Conservation (phyloP, 345 rosid species). For the Linum lewisii region DNA sequence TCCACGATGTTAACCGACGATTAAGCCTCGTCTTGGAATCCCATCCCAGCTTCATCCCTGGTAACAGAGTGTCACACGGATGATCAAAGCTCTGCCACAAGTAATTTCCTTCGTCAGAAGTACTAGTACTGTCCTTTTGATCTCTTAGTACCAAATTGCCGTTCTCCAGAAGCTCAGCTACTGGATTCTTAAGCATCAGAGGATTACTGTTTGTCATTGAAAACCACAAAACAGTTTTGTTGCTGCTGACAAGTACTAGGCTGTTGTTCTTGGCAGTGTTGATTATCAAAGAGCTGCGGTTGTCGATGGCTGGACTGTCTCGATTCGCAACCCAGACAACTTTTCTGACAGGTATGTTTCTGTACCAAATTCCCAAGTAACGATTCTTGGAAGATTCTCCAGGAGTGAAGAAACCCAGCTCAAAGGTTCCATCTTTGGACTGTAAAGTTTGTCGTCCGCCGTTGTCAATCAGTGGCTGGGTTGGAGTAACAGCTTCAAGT, state of each 20-base stretch:
- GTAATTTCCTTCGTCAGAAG: not conserved
- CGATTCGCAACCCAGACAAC: not conserved
- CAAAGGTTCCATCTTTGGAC: not conserved
- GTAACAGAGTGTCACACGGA: not conserved
- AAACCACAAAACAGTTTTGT: not conserved
- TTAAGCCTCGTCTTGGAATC: not conserved
- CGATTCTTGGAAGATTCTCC: not conserved
- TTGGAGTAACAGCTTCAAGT: not conserved
- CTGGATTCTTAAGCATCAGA: not conserved
- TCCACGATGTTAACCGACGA: not conserved
- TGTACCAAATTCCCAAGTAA: slow-evolving; percentile 3
- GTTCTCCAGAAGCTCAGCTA: not conserved
- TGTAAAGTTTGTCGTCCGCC: not conserved
- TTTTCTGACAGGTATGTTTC: not conserved
- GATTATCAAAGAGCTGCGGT: not conserved
- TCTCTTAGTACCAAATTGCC: not conserved
- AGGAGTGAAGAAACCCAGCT: not conserved
- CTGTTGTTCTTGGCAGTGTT: not conserved
- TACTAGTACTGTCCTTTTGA: not conserved
- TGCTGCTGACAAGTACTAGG: not conserved
- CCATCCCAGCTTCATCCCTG: not conserved
- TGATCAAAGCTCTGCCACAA: slow-evolving; percentile 1
- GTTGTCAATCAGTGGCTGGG: not conserved
- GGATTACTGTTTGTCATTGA: not conserved
- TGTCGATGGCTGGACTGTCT: not conserved